These are phyloP conservation scores for Panaeolus papilionaceus DNA, from an alignment of 768 basidiomycete species.

Conservation along the genomic window DNA sequence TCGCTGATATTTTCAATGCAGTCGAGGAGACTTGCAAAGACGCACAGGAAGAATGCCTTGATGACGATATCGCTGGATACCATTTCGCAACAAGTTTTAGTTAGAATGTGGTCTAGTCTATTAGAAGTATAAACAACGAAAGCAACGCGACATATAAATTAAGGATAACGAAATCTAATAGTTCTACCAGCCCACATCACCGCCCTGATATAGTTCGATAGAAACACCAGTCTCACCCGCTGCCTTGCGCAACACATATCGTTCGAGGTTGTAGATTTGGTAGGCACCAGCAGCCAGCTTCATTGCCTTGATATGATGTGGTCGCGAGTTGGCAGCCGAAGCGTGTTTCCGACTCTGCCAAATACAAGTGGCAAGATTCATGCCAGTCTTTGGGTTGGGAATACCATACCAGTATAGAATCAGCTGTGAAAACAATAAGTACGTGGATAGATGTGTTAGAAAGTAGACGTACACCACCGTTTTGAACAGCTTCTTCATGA, in stretches of 20 bases:
- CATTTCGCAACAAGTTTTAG: neutral
- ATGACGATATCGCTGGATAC: neutral
- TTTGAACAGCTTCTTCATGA: constrained; percentile 91
- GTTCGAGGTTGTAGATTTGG: constrained; percentile 79
- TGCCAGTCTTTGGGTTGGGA: constrained; percentile 73
- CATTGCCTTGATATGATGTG: constrained; percentile 86
- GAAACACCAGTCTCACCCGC: constrained; percentile 61
- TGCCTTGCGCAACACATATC: constrained; percentile 74
- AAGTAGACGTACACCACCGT: constrained; percentile 71
- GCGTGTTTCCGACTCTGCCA: constrained; percentile 93
- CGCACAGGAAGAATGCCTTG: neutral
- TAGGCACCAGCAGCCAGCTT: constrained; percentile 78
- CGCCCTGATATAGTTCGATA: constrained; percentile 64
- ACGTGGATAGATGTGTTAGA: constrained; percentile 17
- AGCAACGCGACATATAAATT: constrained; percentile 8
- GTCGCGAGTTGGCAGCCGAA: constrained; percentile 76
- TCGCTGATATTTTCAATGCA: neutral
- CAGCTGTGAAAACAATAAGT: constrained; percentile 47
- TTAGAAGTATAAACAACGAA: neutral
- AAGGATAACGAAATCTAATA: neutral
- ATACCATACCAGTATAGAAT: constrained; percentile 96
- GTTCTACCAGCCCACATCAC: constrained; percentile 73
- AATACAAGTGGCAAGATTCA: constrained; percentile 95
- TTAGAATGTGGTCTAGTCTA: neutral
- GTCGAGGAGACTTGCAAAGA: neutral